These are phyloP conservation scores for Tulasnella calospora DNA, from an alignment of 768 basidiomycete genomes.

Conservation along the genomic window DNA sequence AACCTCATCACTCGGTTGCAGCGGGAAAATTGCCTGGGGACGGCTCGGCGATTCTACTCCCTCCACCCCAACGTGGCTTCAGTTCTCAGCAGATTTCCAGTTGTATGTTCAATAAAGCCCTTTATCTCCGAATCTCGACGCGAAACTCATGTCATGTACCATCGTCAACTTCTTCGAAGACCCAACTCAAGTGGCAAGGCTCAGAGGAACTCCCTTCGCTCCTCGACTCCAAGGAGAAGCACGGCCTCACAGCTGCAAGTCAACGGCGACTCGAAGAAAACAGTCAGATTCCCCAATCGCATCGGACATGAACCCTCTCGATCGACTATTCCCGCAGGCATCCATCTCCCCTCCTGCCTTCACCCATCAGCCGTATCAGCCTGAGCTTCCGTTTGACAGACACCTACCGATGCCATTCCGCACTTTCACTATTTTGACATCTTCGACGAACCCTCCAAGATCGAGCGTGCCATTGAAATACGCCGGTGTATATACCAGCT, in stretches of 20 bases:
- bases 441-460: background rate
- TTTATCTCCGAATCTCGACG: background rate
- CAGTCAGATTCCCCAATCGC: background rate
- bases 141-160: background rate
- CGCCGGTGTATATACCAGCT: background rate
- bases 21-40: no score
- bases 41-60: no score
- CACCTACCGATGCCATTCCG: background rate
- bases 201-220: no score
- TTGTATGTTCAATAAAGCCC: background rate
- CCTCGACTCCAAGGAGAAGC: background rate
- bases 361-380: background rate
- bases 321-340: no score
- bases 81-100: background rate
- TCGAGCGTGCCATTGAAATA: background rate
- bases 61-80: background rate
- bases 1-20: no score
- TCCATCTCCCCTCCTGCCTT: background rate
- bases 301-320: background rate
- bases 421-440: background rate
- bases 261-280: background rate
- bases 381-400: background rate
- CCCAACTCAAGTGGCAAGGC: no score
- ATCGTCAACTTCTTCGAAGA: background rate
- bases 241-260: background rate